A percentile compares a stretch with the other conserved stretches of the same genome.
Evolutionary conservation across 441 rosid species (phyloP).

Genomic region (Manihot esculenta): DNA sequence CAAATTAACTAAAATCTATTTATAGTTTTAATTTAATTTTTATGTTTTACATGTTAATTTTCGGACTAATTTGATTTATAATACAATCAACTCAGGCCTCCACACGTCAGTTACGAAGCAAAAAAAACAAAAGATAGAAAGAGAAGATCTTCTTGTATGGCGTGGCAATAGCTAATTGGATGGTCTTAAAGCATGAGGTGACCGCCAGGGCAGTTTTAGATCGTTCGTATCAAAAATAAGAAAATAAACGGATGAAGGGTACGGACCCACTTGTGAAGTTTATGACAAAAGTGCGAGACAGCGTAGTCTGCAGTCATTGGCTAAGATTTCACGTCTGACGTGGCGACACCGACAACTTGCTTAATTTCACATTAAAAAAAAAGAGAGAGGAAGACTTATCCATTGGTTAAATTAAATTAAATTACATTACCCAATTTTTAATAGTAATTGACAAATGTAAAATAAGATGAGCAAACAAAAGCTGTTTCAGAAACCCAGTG

Average conservation of each 20-base stretch:
- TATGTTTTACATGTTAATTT: too few relatives aligned
- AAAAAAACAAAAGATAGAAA: too few relatives aligned
- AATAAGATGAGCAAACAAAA: background rate
- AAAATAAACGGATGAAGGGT: background rate
- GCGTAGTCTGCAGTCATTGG: constrained; percentile 25
- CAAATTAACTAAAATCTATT: too few relatives aligned
- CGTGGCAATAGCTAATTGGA: constrained; percentile 24
- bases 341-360: constrained; percentile 36
- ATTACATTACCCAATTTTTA: too few relatives aligned
- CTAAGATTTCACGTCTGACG: constrained; percentile 23
- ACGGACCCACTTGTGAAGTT: background rate
- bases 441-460: too few relatives aligned
- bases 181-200: background rate
- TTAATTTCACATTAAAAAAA: background rate
- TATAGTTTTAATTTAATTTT: too few relatives aligned
- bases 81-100: too few relatives aligned
- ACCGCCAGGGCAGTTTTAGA: background rate
- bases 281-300: constrained; percentile 34
- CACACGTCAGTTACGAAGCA: too few relatives aligned
- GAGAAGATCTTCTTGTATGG: background rate
- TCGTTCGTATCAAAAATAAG: background rate
- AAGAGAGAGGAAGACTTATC: background rate
- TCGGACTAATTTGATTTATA: too few relatives aligned
- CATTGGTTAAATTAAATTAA: background rate
- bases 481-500: constrained; percentile 15